These are phyloP conservation scores for Plasmodium billcollinsi DNA, from an alignment of 169 alveolate species.

Conservation along the genomic window DNA sequence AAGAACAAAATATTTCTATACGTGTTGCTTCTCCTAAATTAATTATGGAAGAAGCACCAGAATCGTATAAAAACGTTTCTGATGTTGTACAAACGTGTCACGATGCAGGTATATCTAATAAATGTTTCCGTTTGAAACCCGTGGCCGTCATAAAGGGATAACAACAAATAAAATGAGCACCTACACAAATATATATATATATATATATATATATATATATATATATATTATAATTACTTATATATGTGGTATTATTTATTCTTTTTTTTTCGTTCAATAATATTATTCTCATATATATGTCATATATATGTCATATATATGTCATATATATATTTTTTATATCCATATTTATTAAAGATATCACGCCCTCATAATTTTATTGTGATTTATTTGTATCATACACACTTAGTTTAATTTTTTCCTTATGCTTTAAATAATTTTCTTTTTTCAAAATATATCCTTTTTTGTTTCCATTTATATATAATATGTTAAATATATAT, in stretches of 20 bases:
- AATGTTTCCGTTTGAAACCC: constrained; percentile 89
- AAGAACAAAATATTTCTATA: constrained; percentile 82
- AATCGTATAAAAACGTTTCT: constrained; percentile 91
- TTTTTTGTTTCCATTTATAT: too few species aligned
- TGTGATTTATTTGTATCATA: too few species aligned
- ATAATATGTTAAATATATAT: too few species aligned
- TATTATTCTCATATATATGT: not conserved
- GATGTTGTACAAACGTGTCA: constrained; percentile 91
- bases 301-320: constrained; percentile 6
- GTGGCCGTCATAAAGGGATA: constrained; percentile 93
- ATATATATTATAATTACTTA: too few species aligned
- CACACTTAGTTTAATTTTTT: too few species aligned
- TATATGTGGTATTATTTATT: too few species aligned
- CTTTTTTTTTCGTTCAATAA: too few species aligned
- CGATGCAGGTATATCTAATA: constrained; percentile 91
- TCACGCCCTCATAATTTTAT: too few species aligned
- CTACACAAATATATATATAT: not conserved
- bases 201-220: not conserved
- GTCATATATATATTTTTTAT: not conserved
- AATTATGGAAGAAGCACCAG: constrained; percentile 94
- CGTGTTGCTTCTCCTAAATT: constrained; percentile 94
- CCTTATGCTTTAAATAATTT: too few species aligned
- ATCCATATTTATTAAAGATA: not conserved
- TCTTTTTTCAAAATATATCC: too few species aligned
- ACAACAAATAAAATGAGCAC: not conserved